Base-by-base conservation (phyloP, 2,329 filamentous ascomycete genomes). In the Scytalidium lignicola region DNA sequence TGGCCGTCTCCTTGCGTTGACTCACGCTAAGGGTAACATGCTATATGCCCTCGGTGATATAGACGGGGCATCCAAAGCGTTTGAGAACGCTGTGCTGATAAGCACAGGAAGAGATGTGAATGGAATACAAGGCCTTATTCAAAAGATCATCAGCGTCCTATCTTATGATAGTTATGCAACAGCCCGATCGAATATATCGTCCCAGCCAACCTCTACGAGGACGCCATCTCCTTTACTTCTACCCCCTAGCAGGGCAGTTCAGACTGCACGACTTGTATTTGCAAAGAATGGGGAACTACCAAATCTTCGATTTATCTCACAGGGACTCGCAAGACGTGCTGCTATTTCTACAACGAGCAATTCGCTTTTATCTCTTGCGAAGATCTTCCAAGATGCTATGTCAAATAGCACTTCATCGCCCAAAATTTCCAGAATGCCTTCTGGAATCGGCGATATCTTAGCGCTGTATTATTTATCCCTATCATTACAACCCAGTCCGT, bases 1-100 rank as follows among this genome's bases (percentile, higher is more conserved):
- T 64, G 93, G 92, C 8, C 82, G 93, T 51, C 90, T 99, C 61
- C 78, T 99, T 41, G 88, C 90, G n/a, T 76, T 99, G 15, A 83
- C 97, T 39, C 93, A 99, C 68, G 91, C 92, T 18, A 99, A 97
- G 67, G 93, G 92, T n/a, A 97, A 97, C 55, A 95, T 97, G 86
- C 76, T 97, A 1, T 99, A 99, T 68, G 83, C 88, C 21, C 72
- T 95, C 23, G 92, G 92, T 42, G 86, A 96, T 56, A 87, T 93
- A 55, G 74, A 78, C 37, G 81, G 78, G 39, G 93, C 93, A 40
- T 90, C 92, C 1, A 81, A 83, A 58, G 90, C 93, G 3, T 99
- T 99, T 59, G 93, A 99, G 65, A 90, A 96, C 66, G 92, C 91
- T 0, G 90, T 99, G 3, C 70, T 96, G 47, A 92, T 99, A 54